Conservation (phyloP, 192 early-diverging fungal species). For the Coemansia sp. region DNA sequence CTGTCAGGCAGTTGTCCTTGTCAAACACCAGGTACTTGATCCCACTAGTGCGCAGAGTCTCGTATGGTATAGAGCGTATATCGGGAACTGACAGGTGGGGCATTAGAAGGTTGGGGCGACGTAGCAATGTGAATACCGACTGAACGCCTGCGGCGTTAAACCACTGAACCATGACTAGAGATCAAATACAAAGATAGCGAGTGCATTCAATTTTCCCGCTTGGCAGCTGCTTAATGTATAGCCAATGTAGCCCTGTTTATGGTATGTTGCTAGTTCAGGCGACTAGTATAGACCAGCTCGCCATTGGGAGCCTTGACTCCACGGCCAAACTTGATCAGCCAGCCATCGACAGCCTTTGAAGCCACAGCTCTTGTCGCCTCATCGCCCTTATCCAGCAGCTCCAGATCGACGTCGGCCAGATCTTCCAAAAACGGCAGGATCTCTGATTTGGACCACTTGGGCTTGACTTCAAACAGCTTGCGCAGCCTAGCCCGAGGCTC, state of each 20-base stretch:
- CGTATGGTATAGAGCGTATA: constrained; percentile 68
- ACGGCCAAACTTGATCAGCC: constrained; percentile 46
- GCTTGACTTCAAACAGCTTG: constrained; percentile 36
- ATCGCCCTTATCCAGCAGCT: constrained; percentile 16
- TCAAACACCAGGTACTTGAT: constrained; percentile 85
- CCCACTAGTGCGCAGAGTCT: constrained; percentile 55
- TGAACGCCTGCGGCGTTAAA: constrained; percentile 68
- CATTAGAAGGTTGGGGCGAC: constrained; percentile 65
- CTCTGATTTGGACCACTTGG: constrained; percentile 31
- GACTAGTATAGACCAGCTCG: constrained; percentile 36
- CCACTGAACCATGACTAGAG: constrained; percentile 68
- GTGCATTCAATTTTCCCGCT: not conserved
- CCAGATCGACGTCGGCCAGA: constrained; percentile 35
- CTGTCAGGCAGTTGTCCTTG: constrained; percentile 95
- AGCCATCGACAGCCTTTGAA: constrained; percentile 32
- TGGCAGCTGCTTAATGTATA: not conserved
- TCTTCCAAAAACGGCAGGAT: constrained; percentile 47
- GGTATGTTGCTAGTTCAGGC: constrained; percentile 25
- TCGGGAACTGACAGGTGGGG: constrained; percentile 77
- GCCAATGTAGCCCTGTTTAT: not conserved
- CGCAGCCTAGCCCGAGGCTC: constrained; percentile 33
- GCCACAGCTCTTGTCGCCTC: constrained; percentile 4
- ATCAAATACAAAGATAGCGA: not conserved
- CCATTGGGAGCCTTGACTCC: constrained; percentile 26
- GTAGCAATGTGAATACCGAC: constrained; percentile 55